Base-by-base conservation (phyloP, 441 rosid species). In the Adansonia grandidieri region DNA sequence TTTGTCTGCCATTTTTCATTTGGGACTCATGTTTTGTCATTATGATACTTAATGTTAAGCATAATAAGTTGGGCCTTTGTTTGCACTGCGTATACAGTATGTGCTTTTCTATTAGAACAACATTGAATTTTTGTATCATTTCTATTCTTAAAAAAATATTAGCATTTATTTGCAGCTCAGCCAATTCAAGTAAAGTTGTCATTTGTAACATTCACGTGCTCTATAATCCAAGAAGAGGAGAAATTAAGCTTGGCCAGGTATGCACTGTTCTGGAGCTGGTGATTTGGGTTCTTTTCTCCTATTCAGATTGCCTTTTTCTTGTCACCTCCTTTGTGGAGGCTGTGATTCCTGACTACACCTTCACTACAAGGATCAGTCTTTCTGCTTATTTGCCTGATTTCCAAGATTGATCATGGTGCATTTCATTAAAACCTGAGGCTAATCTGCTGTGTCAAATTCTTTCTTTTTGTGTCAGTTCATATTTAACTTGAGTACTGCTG, bases 211-310 rank as follows among this genome's bases (percentile, higher is more conserved):
- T 93, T 81, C 99, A 96, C 19, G 99, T 94, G 77, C 94, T 94
- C 50, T 96, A 87, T 90, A 96, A 96, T 88, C 99, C 99, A 62
- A 94, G 50, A 88, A 87, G 98, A 84, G 99, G 99, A 78, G 99
- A 96, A 83, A 92, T 91, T 73, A 96, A 96, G 88, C 90, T 96
- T 71, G 98, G 99, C 74, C 97, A 94, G 98, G 98, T 94, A 89
- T 64, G 79, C 73, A 60, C 78, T 73, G 17, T 73, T 76, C 62
- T 74, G 70, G 71, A 73, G 71, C 24, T 61, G 24, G 71, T n/a
- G 61, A 45, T 68, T 15, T 10, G 61, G 67, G 28, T 48, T 14
- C 17, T 48, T 6, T 3, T 10, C 50, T 8, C 13, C 24, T 65
- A 8, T 69, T 24, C 19, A 11, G 40, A 48, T 48, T 69, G 40